These are phyloP conservation scores for Tephrocybe rancida DNA, from an alignment of 768 basidiomycete species.

Conservation along the genomic window DNA sequence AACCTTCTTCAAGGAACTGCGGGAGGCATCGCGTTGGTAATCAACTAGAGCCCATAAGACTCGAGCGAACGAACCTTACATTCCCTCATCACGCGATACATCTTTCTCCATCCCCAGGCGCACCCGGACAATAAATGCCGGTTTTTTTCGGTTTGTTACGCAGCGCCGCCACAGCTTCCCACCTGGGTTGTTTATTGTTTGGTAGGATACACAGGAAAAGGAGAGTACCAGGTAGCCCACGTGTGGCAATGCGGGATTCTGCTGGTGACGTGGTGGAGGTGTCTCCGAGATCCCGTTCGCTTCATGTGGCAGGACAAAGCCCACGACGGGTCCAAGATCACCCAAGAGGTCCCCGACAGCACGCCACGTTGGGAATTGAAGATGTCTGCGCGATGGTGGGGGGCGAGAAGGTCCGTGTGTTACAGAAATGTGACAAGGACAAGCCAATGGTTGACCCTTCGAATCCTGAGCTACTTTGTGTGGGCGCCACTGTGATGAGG, in stretches of 20 bases:
- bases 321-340: conserved; percentile 65
- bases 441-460: conserved; percentile 50
- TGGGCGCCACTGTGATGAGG: too few species aligned
- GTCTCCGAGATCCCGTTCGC: conserved; percentile 85
- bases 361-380: conserved; percentile 63
- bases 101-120: conserved; percentile 67
- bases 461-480: neutral
- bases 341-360: conserved; percentile 55
- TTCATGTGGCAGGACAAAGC: conserved; percentile 67
- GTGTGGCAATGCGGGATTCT: conserved; percentile 87
- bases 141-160: conserved; percentile 60
- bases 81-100: conserved; percentile 61
- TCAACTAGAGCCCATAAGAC: too few species aligned
- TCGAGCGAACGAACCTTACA: conserved; percentile 65
- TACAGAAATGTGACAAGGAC: conserved; percentile 60
- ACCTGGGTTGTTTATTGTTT: conserved; percentile 48
- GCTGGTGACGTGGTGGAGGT: conserved; percentile 72
- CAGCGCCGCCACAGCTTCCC: conserved; percentile 82
- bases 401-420: conserved; percentile 62
- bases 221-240: conserved; percentile 26
- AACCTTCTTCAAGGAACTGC: too few species aligned
- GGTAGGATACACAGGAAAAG: conserved; percentile 15
- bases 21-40: too few species aligned
- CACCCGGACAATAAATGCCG: conserved; percentile 56
- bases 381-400: conserved; percentile 51